These are phyloP conservation scores for Aureobasidium uvarum DNA, from an alignment of 2,329 filamentous ascomycete genomes.

Conservation along the genomic window DNA sequence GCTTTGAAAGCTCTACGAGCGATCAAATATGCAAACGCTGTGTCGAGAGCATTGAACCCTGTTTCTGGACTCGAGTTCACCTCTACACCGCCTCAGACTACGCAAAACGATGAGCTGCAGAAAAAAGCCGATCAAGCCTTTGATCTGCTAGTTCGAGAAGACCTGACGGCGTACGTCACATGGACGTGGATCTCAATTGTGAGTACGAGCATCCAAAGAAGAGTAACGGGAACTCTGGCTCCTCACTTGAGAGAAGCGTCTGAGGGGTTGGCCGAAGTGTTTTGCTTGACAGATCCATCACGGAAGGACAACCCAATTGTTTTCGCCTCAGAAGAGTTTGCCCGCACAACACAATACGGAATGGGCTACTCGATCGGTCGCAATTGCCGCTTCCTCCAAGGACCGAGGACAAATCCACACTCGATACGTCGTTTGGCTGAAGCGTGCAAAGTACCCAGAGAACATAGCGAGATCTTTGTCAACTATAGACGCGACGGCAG, in stretches of 20 bases:
- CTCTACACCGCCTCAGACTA: slow-evolving; percentile 50
- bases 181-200: slow-evolving; percentile 67
- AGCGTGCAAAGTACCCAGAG: slow-evolving; percentile 61
- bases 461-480: slow-evolving; percentile 70
- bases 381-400: slow-evolving; percentile 77
- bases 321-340: slow-evolving; percentile 74
- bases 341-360: slow-evolving; percentile 71
- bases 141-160: slow-evolving; percentile 62
- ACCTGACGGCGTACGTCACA: slow-evolving; percentile 69
- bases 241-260: slow-evolving; percentile 65
- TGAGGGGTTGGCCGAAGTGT: slow-evolving; percentile 72
- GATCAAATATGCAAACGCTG: slow-evolving; percentile 68
- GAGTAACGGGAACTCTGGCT: slow-evolving; percentile 66
- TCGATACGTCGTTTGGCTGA: slow-evolving; percentile 63
- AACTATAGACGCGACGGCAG: slow-evolving; percentile 75
- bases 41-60: slow-evolving; percentile 60
- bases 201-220: slow-evolving; percentile 65
- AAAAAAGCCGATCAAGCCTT: slow-evolving; percentile 65
- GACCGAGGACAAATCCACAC: slow-evolving; percentile 65
- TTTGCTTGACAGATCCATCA: slow-evolving; percentile 73
- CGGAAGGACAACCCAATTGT: slow-evolving; percentile 44
- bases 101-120: slow-evolving; percentile 59
- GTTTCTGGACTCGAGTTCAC: slow-evolving; percentile 59
- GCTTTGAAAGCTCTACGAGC: slow-evolving; percentile 68
- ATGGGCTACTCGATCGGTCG: slow-evolving; percentile 70